Evolutionary conservation across 2,329 filamentous ascomycete species (phyloP).

Genomic region (Immersiporthe knoxdaviesiana): DNA sequence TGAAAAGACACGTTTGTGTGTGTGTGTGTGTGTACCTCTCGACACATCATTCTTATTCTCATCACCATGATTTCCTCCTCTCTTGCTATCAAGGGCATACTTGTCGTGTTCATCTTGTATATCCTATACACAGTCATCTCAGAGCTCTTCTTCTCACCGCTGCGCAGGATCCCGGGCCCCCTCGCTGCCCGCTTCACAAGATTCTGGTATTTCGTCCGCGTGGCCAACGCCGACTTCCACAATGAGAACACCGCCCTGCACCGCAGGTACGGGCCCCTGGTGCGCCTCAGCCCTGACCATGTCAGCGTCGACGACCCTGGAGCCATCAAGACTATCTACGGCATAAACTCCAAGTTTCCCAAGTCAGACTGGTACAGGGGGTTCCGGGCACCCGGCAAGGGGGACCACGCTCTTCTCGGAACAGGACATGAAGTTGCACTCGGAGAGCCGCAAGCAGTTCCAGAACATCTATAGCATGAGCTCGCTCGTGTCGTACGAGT

Average conservation of each 20-base stretch:
- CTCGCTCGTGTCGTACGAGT: constrained; percentile 51
- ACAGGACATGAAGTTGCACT: constrained; percentile 42
- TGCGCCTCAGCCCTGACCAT: constrained; percentile 45
- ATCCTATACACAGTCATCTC: constrained; percentile 9
- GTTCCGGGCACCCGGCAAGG: constrained; percentile 34
- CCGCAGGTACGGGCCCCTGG: constrained; percentile 43
- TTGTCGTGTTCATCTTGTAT: not conserved
- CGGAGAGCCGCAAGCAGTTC: constrained; percentile 44
- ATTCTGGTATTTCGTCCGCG: constrained; percentile 46
- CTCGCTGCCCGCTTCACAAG: constrained; percentile 47
- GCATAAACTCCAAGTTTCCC: constrained; percentile 42
- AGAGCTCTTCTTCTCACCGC: constrained; percentile 36
- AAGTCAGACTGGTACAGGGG: constrained; percentile 41
- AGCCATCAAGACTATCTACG: constrained; percentile 46
- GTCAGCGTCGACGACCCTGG: constrained; percentile 45
- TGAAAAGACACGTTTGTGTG: too few species aligned
- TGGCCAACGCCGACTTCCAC: constrained; percentile 44
- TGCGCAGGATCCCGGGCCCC: constrained; percentile 48
- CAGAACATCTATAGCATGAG: constrained; percentile 52
- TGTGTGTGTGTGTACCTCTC: not conserved
- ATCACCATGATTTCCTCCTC: constrained; percentile 2
- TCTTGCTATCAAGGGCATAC: not conserved
- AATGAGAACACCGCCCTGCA: constrained; percentile 46
- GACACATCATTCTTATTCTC: not conserved
- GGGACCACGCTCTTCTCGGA: constrained; percentile 39